These are phyloP conservation scores for Kazachstania sp. DNA, from an alignment of 1,139 yeast genomes.

Conservation along the genomic window DNA sequence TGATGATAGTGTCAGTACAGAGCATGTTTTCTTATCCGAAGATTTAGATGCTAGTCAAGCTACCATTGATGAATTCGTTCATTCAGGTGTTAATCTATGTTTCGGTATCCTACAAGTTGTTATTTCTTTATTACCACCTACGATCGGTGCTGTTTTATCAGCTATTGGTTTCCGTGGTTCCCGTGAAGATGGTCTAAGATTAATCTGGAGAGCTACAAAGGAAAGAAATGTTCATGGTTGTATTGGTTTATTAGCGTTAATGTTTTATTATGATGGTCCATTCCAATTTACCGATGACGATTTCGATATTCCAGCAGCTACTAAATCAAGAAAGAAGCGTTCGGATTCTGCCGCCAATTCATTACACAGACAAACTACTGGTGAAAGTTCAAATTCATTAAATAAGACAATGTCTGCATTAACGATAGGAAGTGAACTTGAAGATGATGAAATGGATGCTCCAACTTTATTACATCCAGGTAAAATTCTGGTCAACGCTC, in stretches of 20 bases:
- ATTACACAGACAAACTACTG: conserved; percentile 8
- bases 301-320: conserved; percentile 49
- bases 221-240: conserved; percentile 88
- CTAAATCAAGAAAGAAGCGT: neutral
- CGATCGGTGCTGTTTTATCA: conserved; percentile 78
- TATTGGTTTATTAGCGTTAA: conserved; percentile 68
- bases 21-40: conserved; percentile 16
- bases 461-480: conserved; percentile 48
- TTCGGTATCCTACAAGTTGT: conserved; percentile 90
- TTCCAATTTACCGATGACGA: conserved; percentile 86
- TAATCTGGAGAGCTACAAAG: conserved; percentile 78
- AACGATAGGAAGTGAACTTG: conserved; percentile 17
- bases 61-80: conserved; percentile 81
- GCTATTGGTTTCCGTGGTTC: conserved; percentile 88
- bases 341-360: conserved; percentile 5
- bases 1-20: conserved; percentile 6
- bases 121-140: conserved; percentile 82
- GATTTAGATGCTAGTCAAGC: conserved; percentile 35
- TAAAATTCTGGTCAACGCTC: conserved; percentile 39
- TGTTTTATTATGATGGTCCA: conserved; percentile 91
- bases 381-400: conserved; percentile 9
- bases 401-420: conserved; percentile 21
- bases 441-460: conserved; percentile 34
- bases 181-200: conserved; percentile 67
- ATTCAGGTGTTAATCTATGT: conserved; percentile 85